Evolutionary conservation across 805 yeast genomes (phyloP), one percentile per base, ranked within the genome.

Genomic region (Metschnikowia kofuensis): DNA sequence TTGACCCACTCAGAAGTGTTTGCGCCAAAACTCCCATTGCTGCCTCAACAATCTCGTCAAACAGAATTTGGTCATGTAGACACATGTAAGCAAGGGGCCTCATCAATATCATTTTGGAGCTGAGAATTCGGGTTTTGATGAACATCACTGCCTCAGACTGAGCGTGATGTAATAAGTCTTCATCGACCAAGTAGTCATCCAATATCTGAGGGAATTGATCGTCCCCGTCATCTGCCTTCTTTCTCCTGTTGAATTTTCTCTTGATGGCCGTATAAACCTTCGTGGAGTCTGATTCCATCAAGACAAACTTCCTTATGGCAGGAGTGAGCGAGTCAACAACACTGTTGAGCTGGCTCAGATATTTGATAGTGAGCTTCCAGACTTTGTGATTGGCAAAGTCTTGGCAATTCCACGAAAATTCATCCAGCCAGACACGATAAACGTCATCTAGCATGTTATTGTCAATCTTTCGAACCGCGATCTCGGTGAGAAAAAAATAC

Each of bases 401-500:
- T 0, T 55, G 51, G 37, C 51, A 56, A 37, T 64, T 69, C 68
- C 73, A 69, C 6, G 49, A 35, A 7, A 38, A 39, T 6, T 50
- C 40, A 7, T 45, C 32, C 44, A 9, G 21, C n/a, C 32, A 9
- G 29, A 26, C 31, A 2, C 40, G 36, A 48, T 58, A 68, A 9
- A 68, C 41, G 31, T 71, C 74, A 50, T 69, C 68, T 48, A 54
- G 67, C 59, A 71, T 55, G 28, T 52, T 58, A 54, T 71, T 71
- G 48, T 70, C 76, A 15, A 70, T 62, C 54, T 70, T 70, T 29
- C 75, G 54, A 15, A 69, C 67, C 0, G 76, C 76, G 7, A 68
- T 61, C 49, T 71, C 76, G 0, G 74, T 70, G 38, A 70, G 54
- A 48, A 65, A 71, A 42, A 52, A 70, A 53, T 68, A 69, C 76